phyloP scores from a whole-genome alignment of 805 yeast species.

The Candida xiaguanensis region DNA sequence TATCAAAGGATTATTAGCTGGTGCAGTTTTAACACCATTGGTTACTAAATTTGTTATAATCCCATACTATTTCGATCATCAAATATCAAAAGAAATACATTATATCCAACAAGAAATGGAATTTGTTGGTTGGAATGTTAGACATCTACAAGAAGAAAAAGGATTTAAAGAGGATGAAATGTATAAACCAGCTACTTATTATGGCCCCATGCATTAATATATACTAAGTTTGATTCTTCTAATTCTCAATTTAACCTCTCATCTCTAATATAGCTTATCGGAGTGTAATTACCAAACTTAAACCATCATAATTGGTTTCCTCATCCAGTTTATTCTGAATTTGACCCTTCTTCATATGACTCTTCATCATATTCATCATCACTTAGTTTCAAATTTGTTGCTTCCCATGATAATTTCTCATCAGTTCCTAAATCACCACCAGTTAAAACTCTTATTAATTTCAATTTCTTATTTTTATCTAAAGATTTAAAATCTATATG shows the following conservation, averaged over 20 bases:
- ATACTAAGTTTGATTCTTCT: neutral
- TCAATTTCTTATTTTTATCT: conserved; percentile 43
- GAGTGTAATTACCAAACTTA: too few species aligned
- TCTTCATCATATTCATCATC: conserved; percentile 14
- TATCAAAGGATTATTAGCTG: conserved; percentile 24
- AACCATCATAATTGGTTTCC: too few species aligned
- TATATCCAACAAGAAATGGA: conserved; percentile 28
- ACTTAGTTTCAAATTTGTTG: conserved; percentile 19
- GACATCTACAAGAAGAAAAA: conserved; percentile 25
- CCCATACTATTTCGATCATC: conserved; percentile 21
- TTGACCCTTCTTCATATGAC: conserved; percentile 14
- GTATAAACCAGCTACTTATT: conserved; percentile 25
- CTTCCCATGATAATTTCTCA: conserved; percentile 35
- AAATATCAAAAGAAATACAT: conserved; percentile 24
- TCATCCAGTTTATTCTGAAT: neutral
- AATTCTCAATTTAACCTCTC: conserved; percentile 10
- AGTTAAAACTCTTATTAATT: conserved; percentile 54
- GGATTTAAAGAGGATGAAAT: conserved; percentile 26
- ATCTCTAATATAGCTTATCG: too few species aligned
- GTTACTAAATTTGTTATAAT: conserved; percentile 23
- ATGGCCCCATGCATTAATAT: conserved; percentile 1
- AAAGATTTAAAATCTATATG: conserved; percentile 44
- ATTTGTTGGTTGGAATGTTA: conserved; percentile 32
- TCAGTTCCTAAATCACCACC: conserved; percentile 46
- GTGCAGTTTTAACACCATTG: conserved; percentile 28